Base-by-base conservation (phyloP, 306 rosid genomes). In the Citrullus colocynthis region DNA sequence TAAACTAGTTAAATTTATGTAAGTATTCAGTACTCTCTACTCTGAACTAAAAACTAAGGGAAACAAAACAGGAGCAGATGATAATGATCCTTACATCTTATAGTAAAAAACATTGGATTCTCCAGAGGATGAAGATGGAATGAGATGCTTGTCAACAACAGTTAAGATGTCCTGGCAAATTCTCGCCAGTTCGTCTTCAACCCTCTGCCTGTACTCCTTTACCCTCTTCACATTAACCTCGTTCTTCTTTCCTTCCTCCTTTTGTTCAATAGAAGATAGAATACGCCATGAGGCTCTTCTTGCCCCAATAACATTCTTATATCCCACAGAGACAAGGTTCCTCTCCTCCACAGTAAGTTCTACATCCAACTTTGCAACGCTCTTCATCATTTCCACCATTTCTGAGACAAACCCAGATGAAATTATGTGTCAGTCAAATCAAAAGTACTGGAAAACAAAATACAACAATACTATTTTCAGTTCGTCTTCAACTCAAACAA, bases 221-320 rank as follows among this genome's bases (percentile, higher is more conserved):
- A 67, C 48, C 54, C 74, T 67, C 54, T 42, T 67, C 74, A 67
- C 74, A 42, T 67, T 67, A 42, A 41, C 28, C 75, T 86, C 87
- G 24, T 66, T 83, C 42, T 83, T 82, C 79, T 79, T 86, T 39
- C 54, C 82, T 54, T 79, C 87, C 78, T 86, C 89, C 80, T 86
- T 86, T 24, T 81, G 86, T 79, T 86, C 89, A 76, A 78, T 64
- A 28, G 89, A 83, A n/a, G 85, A 86, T 49, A 86, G 44, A 48
- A 86, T 86, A 72, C 87, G 71, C 87, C 89, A 86, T 4, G 88
- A 83, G 13, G 81, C 81, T 80, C 88, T 78, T 79, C 88, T 81
- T 72, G 85, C 89, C 42, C 89, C 85, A 13, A 81, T 83, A 44
- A 79, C 83, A 52, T 83, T 86, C 85, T 83, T 86, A 78, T 83